Evolutionary conservation across 495 filamentous ascomycete genomes (phyloP).

Genomic region (Lasiosphaeria ovina): DNA sequence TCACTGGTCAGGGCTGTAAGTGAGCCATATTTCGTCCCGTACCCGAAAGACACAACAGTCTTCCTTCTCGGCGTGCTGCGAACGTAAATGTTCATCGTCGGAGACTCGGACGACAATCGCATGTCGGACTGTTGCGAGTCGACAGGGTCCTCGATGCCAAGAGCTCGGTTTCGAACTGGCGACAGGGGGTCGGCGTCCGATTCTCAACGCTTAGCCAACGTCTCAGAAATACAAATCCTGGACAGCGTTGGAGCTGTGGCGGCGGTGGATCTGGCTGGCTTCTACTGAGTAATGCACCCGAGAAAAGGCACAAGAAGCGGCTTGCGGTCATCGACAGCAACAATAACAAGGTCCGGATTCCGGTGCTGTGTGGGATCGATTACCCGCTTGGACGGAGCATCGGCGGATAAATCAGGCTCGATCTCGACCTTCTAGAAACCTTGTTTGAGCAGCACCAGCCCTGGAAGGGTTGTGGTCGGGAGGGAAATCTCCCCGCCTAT

Average conservation of each 20-base stretch:
- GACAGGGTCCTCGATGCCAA: constrained; percentile 13
- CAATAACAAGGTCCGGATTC: background rate
- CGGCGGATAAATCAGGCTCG: constrained; percentile 16
- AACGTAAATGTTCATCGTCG: too few species aligned
- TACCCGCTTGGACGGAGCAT: constrained; percentile 20
- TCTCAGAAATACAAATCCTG: constrained; percentile 30
- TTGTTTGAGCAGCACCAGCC: constrained; percentile 4
- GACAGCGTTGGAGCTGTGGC: background rate
- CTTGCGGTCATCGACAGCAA: background rate
- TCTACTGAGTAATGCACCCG: background rate
- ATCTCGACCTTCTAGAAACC: constrained; percentile 15
- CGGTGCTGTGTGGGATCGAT: constrained; percentile 11
- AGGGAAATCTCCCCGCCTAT: constrained; percentile 7
- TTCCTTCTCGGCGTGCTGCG: too few species aligned
- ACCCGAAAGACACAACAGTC: too few species aligned
- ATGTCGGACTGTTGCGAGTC: too few species aligned
- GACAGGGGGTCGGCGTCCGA: constrained; percentile 4
- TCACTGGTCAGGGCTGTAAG: too few species aligned
- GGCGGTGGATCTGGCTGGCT: background rate
- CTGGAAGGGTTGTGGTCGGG: constrained; percentile 3
- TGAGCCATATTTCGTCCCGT: too few species aligned
- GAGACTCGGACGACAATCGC: too few species aligned
- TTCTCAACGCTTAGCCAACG: background rate
- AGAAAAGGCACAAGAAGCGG: background rate
- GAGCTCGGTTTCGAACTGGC: constrained; percentile 17